Evolutionary conservation across 192 early-diverging fungal genomes (phyloP), one percentile per base, ranked within the genome.

Genomic region (Backusella macrospora): DNA sequence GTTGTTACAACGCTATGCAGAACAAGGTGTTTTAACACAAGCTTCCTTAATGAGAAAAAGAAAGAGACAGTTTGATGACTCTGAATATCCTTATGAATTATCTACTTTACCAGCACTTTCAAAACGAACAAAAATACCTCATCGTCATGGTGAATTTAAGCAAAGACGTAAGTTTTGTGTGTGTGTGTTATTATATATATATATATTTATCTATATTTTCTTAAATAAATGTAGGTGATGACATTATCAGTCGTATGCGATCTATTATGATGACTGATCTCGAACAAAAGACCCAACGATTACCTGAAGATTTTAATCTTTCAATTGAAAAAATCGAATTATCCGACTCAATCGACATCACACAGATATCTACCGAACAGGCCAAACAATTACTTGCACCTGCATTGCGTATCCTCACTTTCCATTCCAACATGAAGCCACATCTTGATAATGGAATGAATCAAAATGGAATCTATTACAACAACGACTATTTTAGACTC

Each of bases 401-500:
- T 2, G 64, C 74, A 26, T 38, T 76, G 21, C 12, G 21, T 1
- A 70, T 76, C 12, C 67, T 80, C 8, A 65, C 68, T 6, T 49
- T 38, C 34, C 79, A 76, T 12, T 69, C 74, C 48, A 80, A 76
- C 37, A 76, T 73, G 75, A 80, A 80, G 45, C 79, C 79, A 10
- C 79, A 80, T 38, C 37, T 76, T 12, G 79, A 76, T 47, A 80
- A 80, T 23, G 79, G 79, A 5, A 80, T 80, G 79, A 80, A 80
- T 45, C 79, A 80, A 48, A 76, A 80, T 55, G 79, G 79, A 15
- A 80, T 80, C 13, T 80, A 80, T 64, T 80, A 80, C 75, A 80
- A 80, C n/a, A 47, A 46, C 14, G 79, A 80, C 40, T 80, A 80
- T 47, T 80, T 66, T 52, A 63, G 75, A 42, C 59, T 80, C 15